A percentile compares a stretch with the other conserved stretches of the same genome.
Conservation (phyloP, 2,329 filamentous ascomycete genomes). For the Ophiostoma populinum region DNA sequence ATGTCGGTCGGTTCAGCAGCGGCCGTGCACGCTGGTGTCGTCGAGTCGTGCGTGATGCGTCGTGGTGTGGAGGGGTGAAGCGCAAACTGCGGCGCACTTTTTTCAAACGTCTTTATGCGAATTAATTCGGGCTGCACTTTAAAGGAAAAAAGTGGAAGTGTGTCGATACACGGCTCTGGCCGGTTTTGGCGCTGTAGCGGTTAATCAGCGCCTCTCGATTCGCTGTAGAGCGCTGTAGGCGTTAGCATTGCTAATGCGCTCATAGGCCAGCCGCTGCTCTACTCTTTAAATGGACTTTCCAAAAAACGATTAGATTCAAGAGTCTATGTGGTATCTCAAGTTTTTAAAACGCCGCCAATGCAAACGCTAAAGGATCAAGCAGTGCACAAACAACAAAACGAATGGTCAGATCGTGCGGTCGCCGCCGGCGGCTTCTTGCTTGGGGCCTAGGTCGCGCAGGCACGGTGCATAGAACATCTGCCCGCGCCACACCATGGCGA, state of each 20-base stretch:
- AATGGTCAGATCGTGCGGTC: constrained; percentile 9
- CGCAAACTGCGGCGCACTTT: too few species aligned
- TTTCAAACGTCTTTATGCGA: too few species aligned
- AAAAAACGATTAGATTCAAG: too few species aligned
- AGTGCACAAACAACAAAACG: not conserved
- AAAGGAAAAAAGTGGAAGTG: not conserved
- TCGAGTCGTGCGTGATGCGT: too few species aligned
- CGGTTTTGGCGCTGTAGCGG: not conserved
- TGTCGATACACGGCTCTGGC: not conserved
- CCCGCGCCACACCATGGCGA: constrained; percentile 21
- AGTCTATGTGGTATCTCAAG: too few species aligned
- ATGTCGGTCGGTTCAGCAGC: too few species aligned
- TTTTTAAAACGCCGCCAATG: too few species aligned
- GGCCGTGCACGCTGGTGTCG: too few species aligned
- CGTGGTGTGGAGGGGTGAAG: too few species aligned
- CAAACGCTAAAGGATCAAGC: not conserved
- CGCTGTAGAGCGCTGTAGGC: not conserved
- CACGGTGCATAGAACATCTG: constrained; percentile 29
- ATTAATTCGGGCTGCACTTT: too few species aligned
- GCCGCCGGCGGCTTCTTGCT: constrained; percentile 4
- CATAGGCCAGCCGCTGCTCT: not conserved
- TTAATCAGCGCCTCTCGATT: constrained; percentile 5
- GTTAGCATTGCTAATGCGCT: too few species aligned
- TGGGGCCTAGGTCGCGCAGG: constrained; percentile 16
- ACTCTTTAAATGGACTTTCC: too few species aligned